Percentiles rank a stretch among this genome's conserved stretches.
phyloP scores from a whole-genome alignment of 768 basidiomycete species.

The Hypholoma fasciculare region DNA sequence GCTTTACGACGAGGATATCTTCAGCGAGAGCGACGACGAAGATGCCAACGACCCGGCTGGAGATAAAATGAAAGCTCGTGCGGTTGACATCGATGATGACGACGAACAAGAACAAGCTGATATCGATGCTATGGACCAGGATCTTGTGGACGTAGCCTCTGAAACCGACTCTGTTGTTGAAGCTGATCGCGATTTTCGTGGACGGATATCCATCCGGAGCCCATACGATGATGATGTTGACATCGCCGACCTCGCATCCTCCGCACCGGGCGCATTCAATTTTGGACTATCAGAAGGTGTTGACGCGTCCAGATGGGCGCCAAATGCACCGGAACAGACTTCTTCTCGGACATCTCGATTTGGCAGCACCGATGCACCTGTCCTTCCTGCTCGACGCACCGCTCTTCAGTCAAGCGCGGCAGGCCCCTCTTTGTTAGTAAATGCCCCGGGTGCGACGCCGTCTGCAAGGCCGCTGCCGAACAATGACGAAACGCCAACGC shows the following conservation, averaged over 20 bases:
- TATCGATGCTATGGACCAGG: slow-evolving; percentile 76
- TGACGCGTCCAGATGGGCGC: slow-evolving; percentile 33
- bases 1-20: slow-evolving; percentile 70
- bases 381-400: slow-evolving; percentile 8
- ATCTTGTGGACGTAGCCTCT: slow-evolving; percentile 37
- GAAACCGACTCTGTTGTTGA: slow-evolving; percentile 40
- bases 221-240: slow-evolving; percentile 4
- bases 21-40: slow-evolving; percentile 54
- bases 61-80: slow-evolving; percentile 3
- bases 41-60: slow-evolving; percentile 30
- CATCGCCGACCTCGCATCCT: slow-evolving; percentile 1
- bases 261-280: slow-evolving; percentile 11
- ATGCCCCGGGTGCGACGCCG: slow-evolving; percentile 4
- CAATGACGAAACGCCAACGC: slow-evolving; percentile 25
- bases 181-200: slow-evolving; percentile 9
- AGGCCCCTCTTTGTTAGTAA: slow-evolving; percentile 8
- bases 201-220: not conserved
- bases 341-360: slow-evolving; percentile 13
- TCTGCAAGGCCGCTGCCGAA: slow-evolving; percentile 11
- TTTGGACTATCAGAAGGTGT: slow-evolving; percentile 24
- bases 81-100: slow-evolving; percentile 27
- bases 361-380: slow-evolving; percentile 2
- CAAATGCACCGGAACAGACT: not conserved
- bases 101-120: slow-evolving; percentile 57
- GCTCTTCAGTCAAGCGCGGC: not conserved